Evolutionary conservation across 495 filamentous ascomycete species (phyloP).

Genomic region (Beverwykella pulmonaria): DNA sequence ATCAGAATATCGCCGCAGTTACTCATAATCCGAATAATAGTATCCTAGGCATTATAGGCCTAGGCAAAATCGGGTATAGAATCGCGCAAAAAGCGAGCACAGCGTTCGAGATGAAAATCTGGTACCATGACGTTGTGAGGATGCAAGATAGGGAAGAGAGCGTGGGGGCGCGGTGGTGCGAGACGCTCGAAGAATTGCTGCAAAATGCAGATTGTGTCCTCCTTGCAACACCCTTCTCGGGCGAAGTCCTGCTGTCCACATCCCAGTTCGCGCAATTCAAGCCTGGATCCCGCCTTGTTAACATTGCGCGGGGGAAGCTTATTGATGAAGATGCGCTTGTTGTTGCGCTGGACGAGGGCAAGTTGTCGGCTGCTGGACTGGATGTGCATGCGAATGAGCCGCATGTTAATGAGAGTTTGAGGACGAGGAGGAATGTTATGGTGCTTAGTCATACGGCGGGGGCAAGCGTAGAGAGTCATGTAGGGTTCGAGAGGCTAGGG

Average conservation of each 20-base stretch:
- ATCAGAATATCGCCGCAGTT: constrained; percentile 57
- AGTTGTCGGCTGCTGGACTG: constrained; percentile 60
- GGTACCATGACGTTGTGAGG: constrained; percentile 62
- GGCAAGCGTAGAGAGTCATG: constrained; percentile 69
- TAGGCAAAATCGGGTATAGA: constrained; percentile 69
- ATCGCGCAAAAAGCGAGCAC: constrained; percentile 64
- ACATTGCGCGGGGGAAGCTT: constrained; percentile 70
- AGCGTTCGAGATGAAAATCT: constrained; percentile 68
- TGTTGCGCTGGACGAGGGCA: constrained; percentile 60
- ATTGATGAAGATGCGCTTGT: constrained; percentile 72
- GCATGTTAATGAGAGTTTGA: constrained; percentile 52
- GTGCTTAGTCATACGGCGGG: constrained; percentile 73
- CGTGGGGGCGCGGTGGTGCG: constrained; percentile 55
- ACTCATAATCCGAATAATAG: constrained; percentile 62
- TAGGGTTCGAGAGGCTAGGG: constrained; percentile 70
- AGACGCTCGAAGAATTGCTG: constrained; percentile 57
- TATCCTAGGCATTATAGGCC: constrained; percentile 64
- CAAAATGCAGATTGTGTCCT: constrained; percentile 64
- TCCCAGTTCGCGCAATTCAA: constrained; percentile 57
- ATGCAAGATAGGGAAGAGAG: constrained; percentile 21
- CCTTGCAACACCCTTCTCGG: constrained; percentile 67
- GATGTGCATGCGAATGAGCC: constrained; percentile 72
- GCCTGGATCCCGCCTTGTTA: constrained; percentile 64
- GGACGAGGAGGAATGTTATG: constrained; percentile 58
- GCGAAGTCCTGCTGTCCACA: constrained; percentile 57